Evolutionary conservation across 306 rosid species (phyloP).

Genomic region (Cicer yamashitae): DNA sequence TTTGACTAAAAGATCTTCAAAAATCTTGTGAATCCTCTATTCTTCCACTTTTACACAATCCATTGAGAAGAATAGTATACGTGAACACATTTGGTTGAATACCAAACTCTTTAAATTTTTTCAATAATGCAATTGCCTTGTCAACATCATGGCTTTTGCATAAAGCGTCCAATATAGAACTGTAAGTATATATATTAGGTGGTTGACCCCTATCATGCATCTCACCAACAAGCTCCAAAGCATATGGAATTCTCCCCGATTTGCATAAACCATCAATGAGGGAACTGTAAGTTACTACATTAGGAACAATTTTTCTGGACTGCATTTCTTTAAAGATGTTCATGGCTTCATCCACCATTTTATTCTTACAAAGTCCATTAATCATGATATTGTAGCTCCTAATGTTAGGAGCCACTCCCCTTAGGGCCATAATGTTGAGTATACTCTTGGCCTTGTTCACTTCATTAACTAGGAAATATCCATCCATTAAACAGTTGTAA

Average conservation of each 20-base stretch:
- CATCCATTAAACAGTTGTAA: conserved; percentile 1
- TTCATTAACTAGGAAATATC: not conserved
- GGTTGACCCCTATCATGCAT: not conserved
- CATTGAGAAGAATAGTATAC: not conserved
- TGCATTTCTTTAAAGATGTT: not conserved
- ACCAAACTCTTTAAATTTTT: not conserved
- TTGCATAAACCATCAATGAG: conserved; percentile 14
- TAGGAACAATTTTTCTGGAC: not conserved
- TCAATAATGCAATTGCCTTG: not conserved
- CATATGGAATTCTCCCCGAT: not conserved
- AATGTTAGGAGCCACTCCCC: not conserved
- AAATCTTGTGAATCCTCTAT: not conserved
- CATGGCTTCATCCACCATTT: not conserved
- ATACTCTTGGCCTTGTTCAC: not conserved
- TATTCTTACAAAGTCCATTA: not conserved
- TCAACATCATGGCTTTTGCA: not conserved
- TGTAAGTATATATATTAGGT: not conserved
- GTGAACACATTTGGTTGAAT: not conserved
- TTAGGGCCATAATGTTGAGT: not conserved
- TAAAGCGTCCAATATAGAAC: not conserved
- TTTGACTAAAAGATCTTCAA: not conserved
- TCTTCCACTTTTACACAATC: not conserved
- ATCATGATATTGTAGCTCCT: not conserved
- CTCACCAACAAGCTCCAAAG: not conserved
- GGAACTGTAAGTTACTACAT: not conserved